Percentiles rank a stretch among this genome's conserved stretches.
Evolutionary conservation across 1,284 basidiomycete genomes (phyloP).

Genomic region (Amylostereum areolatum): DNA sequence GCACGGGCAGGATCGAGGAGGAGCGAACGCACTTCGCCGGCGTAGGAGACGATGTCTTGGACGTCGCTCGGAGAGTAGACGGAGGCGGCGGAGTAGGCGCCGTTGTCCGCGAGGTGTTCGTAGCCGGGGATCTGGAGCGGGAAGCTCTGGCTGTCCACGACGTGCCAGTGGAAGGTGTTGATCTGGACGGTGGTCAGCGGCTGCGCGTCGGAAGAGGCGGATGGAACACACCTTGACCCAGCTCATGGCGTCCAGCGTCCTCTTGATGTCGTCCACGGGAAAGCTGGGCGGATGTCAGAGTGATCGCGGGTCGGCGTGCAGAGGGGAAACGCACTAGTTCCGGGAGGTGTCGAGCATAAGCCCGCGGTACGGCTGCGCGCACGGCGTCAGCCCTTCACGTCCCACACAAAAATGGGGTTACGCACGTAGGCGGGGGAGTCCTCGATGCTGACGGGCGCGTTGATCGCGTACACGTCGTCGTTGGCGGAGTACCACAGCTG

Average conservation of each 20-base stretch:
- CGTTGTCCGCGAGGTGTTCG: constrained; percentile 54
- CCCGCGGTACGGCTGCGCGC: constrained; percentile 64
- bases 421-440: constrained; percentile 63
- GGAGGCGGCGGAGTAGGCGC: constrained; percentile 58
- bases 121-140: constrained; percentile 63
- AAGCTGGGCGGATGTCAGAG: constrained; percentile 37
- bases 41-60: constrained; percentile 61
- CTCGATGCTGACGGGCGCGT: constrained; percentile 54
- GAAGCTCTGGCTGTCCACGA: constrained; percentile 73
- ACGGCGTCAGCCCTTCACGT: no score
- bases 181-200: constrained; percentile 33
- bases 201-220: constrained; percentile 2
- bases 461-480: constrained; percentile 46
- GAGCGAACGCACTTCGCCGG: constrained; percentile 47
- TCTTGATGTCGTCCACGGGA: constrained; percentile 59
- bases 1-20: neutral
- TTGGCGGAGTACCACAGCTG: constrained; percentile 67
- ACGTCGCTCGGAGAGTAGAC: constrained; percentile 63
- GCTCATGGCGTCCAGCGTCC: constrained; percentile 80
- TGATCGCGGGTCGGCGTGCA: neutral
- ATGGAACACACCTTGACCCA: constrained; percentile 65
- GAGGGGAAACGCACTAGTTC: constrained; percentile 40
- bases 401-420: neutral
- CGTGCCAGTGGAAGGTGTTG: constrained; percentile 78
- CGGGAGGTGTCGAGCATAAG: constrained; percentile 78